Evolutionary conservation across 2,329 filamentous ascomycete species (phyloP).

Genomic region (Aspergillus tanneri): DNA sequence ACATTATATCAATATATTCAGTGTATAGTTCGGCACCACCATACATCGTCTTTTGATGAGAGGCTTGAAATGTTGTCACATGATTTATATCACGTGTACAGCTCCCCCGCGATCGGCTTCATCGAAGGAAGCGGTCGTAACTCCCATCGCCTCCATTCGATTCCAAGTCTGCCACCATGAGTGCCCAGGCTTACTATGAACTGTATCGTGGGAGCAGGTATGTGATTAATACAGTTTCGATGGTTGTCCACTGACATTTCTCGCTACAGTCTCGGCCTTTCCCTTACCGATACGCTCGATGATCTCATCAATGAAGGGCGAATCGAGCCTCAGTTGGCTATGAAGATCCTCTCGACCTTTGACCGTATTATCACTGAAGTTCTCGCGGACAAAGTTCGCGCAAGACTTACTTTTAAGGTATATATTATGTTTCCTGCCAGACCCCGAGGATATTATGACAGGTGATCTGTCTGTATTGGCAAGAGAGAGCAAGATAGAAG

Average conservation of each 20-base stretch:
- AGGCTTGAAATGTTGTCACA: too few species aligned
- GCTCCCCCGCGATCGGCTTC: slow-evolving; percentile 1
- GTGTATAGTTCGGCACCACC: too few species aligned
- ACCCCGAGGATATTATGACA: too few species aligned
- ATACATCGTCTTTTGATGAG: too few species aligned
- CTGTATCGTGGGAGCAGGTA: slow-evolving; percentile 99
- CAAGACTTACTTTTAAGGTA: slow-evolving; percentile 93
- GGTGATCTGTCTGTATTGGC: too few species aligned
- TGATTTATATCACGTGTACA: too few species aligned
- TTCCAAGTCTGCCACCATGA: slow-evolving; percentile 40
- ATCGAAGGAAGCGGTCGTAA: too few species aligned
- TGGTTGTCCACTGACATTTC: slow-evolving; percentile 6
- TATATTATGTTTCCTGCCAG: too few species aligned
- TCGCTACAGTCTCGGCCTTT: slow-evolving; percentile 76
- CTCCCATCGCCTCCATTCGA: slow-evolving; percentile 7
- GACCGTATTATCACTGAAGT: slow-evolving; percentile 91
- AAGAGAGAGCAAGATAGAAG: too few species aligned
- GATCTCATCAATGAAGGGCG: slow-evolving; percentile 90
- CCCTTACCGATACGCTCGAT: slow-evolving; percentile 94
- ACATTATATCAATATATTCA: too few species aligned
- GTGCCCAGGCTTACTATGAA: slow-evolving; percentile 72
- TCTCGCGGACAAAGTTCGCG: slow-evolving; percentile 87
- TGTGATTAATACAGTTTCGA: neutral
- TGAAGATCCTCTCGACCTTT: slow-evolving; percentile 97
- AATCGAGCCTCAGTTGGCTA: slow-evolving; percentile 96